phyloP scores from a whole-genome alignment of 2,329 filamentous ascomycete species.

The Clonostachys chloroleuca region DNA sequence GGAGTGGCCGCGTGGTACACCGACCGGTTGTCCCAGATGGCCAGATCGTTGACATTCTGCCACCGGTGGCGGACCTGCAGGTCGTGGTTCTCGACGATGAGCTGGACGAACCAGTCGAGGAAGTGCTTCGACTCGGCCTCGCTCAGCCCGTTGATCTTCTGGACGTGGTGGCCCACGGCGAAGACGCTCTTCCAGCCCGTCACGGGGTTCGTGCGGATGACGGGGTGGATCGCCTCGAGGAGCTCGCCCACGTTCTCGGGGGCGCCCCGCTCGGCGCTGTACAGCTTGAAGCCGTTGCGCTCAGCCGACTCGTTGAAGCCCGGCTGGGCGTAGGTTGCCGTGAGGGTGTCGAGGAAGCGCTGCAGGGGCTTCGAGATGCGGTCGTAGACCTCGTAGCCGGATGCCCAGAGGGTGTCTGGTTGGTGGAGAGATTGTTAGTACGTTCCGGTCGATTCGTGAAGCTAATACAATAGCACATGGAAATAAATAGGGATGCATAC shows the following conservation, averaged over 20 bases:
- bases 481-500: conserved; percentile 15
- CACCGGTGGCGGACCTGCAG: conserved; percentile 44
- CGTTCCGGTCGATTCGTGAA: background rate
- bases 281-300: conserved; percentile 36
- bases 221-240: conserved; percentile 46
- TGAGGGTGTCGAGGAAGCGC: conserved; percentile 53
- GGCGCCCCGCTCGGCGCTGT: conserved; percentile 37
- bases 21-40: conserved; percentile 56
- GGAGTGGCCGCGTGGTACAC: conserved; percentile 50
- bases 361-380: conserved; percentile 52
- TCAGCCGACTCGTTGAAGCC: conserved; percentile 43
- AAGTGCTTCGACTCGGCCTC: conserved; percentile 40
- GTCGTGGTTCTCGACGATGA: conserved; percentile 51
- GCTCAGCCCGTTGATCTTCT: conserved; percentile 44
- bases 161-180: conserved; percentile 43
- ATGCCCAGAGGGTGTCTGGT: conserved; percentile 60
- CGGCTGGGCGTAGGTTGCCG: conserved; percentile 47
- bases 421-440: background rate
- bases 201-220: conserved; percentile 53
- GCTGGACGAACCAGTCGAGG: conserved; percentile 44
- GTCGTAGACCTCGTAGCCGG: conserved; percentile 64
- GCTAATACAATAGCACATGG: background rate
- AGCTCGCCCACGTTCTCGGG: conserved; percentile 43
- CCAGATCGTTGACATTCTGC: conserved; percentile 39
- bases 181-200: conserved; percentile 55